These are phyloP conservation scores for Naumovozyma castellii DNA, from an alignment of 805 yeast genomes.

Conservation along the genomic window DNA sequence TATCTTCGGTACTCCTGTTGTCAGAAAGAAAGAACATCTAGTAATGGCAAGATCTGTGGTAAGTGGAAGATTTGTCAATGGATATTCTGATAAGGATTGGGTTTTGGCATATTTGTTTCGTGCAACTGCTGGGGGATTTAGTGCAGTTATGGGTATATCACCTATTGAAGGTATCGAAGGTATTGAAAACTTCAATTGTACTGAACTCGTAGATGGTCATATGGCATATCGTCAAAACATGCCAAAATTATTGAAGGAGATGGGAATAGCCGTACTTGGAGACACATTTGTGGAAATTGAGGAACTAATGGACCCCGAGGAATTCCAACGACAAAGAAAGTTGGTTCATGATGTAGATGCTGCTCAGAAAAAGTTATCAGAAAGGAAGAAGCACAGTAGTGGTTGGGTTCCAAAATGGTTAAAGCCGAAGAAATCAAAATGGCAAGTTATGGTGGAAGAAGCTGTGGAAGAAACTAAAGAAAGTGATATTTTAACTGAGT, in stretches of 20 bases:
- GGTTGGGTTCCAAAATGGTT: constrained; percentile 39
- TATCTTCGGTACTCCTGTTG: constrained; percentile 81
- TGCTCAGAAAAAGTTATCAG: constrained; percentile 54
- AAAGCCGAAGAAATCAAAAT: constrained; percentile 46
- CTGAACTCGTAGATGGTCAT: constrained; percentile 84
- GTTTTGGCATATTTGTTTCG: constrained; percentile 87
- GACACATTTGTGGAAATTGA: constrained; percentile 94
- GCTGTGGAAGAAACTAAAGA: constrained; percentile 20
- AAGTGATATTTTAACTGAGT: constrained; percentile 3
- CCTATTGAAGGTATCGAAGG: constrained; percentile 56
- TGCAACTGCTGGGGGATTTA: constrained; percentile 90
- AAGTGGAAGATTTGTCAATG: constrained; percentile 82
- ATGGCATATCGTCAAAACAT: constrained; percentile 94
- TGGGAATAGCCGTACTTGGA: constrained; percentile 73
- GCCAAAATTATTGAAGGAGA: constrained; percentile 61
- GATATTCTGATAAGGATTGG: constrained; percentile 91
- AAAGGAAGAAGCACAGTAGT: constrained; percentile 31
- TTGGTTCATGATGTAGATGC: constrained; percentile 79
- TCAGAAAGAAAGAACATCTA: constrained; percentile 67
- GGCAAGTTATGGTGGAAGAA: constrained; percentile 55
- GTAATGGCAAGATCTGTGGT: constrained; percentile 75
- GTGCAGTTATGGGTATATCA: constrained; percentile 84
- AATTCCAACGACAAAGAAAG: constrained; percentile 72
- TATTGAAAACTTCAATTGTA: constrained; percentile 79
- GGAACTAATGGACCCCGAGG: constrained; percentile 81